Evolutionary conservation across 2,329 filamentous ascomycete species (phyloP).

Genomic region (Fusarium goolgardi): DNA sequence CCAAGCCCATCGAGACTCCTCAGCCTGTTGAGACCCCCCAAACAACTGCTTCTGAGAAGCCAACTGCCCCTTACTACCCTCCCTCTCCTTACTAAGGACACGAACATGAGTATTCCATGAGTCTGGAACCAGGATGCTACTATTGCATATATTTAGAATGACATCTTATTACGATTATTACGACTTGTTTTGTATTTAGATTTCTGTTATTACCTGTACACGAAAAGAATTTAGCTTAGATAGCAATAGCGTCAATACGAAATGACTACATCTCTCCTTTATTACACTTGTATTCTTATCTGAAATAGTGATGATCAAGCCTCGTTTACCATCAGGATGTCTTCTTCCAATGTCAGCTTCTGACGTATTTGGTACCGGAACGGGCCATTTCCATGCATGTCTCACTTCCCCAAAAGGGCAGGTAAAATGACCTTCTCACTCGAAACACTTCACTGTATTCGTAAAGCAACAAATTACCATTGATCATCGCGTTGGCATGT

Average conservation of each 20-base stretch:
- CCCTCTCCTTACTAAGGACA: slow-evolving; percentile 20
- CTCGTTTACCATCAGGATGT: background rate
- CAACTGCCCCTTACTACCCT: slow-evolving; percentile 13
- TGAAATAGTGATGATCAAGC: background rate
- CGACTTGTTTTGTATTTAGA: slow-evolving; percentile 29
- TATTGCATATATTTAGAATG: slow-evolving; percentile 18
- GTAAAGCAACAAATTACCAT: background rate
- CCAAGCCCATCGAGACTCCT: slow-evolving; percentile 3
- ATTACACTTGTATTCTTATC: background rate
- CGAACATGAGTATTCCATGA: slow-evolving; percentile 15
- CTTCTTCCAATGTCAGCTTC: background rate
- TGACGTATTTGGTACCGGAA: background rate
- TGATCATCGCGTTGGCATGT: background rate
- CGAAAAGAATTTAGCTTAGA: slow-evolving; percentile 25
- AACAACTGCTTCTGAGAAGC: slow-evolving; percentile 10
- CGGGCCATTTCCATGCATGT: background rate
- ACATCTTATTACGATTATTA: slow-evolving; percentile 20
- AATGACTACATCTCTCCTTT: slow-evolving; percentile 19
- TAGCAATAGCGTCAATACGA: slow-evolving; percentile 24
- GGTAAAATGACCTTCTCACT: background rate
- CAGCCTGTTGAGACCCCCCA: background rate
- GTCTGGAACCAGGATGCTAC: slow-evolving; percentile 26
- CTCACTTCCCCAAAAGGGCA: background rate
- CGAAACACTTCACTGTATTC: fast-evolving
- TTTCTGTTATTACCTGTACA: slow-evolving; percentile 5